Evolutionary conservation across 139 green algal genomes (phyloP).

Genomic region (Chlorella sp.): DNA sequence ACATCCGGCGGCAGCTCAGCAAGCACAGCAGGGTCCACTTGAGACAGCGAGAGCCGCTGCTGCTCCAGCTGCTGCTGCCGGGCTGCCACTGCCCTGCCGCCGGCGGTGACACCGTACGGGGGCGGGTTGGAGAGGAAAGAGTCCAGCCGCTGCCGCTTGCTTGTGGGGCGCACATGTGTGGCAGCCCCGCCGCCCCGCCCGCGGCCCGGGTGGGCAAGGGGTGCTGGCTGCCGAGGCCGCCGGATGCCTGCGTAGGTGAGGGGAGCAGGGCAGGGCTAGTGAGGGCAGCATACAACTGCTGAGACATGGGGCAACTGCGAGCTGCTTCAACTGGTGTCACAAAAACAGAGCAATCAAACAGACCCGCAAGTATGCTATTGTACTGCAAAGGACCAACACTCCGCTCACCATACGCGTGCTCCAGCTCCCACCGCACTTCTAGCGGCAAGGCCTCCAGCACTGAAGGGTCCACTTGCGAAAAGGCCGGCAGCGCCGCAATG

Average conservation of each 20-base stretch:
- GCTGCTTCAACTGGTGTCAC: no score
- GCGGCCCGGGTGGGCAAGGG: neutral
- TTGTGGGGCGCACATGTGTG: neutral
- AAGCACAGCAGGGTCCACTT: constrained; percentile 48
- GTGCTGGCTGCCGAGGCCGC: neutral
- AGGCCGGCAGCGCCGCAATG: constrained; percentile 51
- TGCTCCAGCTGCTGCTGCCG: neutral
- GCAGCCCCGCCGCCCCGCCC: neutral
- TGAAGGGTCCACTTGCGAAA: constrained; percentile 70
- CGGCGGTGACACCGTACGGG: neutral
- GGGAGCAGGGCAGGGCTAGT: no score
- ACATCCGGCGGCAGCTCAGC: constrained; percentile 45
- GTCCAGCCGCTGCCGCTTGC: constrained; percentile 20
- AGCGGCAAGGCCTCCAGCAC: constrained; percentile 76
- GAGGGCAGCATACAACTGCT: no score
- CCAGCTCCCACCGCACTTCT: constrained; percentile 69
- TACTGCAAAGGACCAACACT: no score
- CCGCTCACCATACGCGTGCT: constrained; percentile 61
- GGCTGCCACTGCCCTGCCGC: neutral
- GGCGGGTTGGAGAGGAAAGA: neutral
- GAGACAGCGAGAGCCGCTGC: constrained; percentile 5
- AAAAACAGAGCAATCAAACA: neutral
- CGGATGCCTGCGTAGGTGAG: constrained; percentile 3
- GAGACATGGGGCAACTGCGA: no score
- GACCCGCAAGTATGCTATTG: no score